A percentile compares a stretch with the other conserved stretches of the same genome.
Evolutionary conservation across 306 rosid species (phyloP).

Genomic region (Urtica urens): DNA sequence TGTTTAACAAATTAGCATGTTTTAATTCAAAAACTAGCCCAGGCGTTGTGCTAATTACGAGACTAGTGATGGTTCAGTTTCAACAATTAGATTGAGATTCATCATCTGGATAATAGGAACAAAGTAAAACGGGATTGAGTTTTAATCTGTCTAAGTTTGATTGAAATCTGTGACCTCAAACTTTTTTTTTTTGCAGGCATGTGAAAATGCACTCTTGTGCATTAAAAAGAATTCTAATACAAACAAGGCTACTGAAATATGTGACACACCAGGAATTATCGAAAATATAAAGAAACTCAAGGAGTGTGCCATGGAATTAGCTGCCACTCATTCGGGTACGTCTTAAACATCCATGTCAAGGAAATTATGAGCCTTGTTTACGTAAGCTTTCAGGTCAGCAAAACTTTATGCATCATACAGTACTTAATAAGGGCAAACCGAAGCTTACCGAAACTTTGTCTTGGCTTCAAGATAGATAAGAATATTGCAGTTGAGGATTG

Average conservation of each 20-base stretch:
- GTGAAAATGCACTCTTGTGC: slow-evolving; percentile 48
- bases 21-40: neutral
- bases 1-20: too few relatives aligned
- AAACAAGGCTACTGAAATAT: slow-evolving; percentile 18
- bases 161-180: neutral
- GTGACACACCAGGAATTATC: slow-evolving; percentile 22
- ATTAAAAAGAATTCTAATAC: slow-evolving; percentile 25
- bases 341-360: too few relatives aligned
- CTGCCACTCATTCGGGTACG: slow-evolving; percentile 57
- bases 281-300: slow-evolving; percentile 42
- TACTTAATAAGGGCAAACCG: neutral
- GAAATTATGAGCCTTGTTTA: too few relatives aligned
- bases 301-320: slow-evolving; percentile 35
- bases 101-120: neutral
- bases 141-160: neutral
- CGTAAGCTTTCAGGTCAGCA: neutral
- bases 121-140: neutral
- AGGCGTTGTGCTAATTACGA: too few relatives aligned
- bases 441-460: neutral
- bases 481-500: neutral
- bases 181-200: slow-evolving; percentile 37
- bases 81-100: neutral
- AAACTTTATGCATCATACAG: neutral
- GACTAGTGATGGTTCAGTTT: neutral
- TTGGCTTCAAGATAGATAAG: neutral